Conservation (phyloP, 371 early-diverging fungal species). For the Zychaea mexicana region DNA sequence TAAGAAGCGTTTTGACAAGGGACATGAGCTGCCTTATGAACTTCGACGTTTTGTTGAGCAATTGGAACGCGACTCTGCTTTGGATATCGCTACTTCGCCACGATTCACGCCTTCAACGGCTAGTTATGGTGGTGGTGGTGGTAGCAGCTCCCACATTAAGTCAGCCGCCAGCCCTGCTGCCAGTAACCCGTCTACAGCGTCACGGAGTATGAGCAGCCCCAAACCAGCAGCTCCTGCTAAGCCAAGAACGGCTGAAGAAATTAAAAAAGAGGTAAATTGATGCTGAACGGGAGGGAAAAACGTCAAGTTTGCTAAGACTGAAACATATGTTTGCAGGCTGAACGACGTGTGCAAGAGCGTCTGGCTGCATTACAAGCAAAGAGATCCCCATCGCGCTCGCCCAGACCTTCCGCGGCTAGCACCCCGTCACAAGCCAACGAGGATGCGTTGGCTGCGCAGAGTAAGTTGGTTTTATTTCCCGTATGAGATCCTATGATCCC, state of each 20-base stretch:
- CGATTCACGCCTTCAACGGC: not conserved
- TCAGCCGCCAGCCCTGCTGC: constrained; percentile 14
- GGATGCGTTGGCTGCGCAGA: constrained; percentile 40
- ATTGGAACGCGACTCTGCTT: constrained; percentile 24
- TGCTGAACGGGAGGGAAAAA: too few relatives aligned
- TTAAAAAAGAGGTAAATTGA: constrained; percentile 45
- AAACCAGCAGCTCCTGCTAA: constrained; percentile 21
- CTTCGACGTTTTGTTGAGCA: constrained; percentile 48
- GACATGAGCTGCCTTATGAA: constrained; percentile 49
- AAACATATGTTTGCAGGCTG: constrained; percentile 28
- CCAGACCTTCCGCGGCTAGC: constrained; percentile 8
- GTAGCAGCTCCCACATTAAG: not conserved
- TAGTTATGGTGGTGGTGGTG: not conserved
- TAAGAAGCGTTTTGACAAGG: constrained; percentile 48
- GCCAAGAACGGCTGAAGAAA: constrained; percentile 54
- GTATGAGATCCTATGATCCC: too few relatives aligned
- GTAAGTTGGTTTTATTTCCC: too few relatives aligned
- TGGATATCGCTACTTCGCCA: not conserved
- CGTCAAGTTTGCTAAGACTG: not conserved
- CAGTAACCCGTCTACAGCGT: not conserved
- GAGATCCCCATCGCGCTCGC: constrained; percentile 25
- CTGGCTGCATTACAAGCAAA: constrained; percentile 46
- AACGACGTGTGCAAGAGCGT: constrained; percentile 56
- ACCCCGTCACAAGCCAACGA: constrained; percentile 28
- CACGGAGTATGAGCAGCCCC: not conserved